A percentile compares a stretch with the other conserved stretches of the same genome.
Evolutionary conservation across 768 basidiomycete genomes (phyloP).

Genomic region (Coprinopsis cinerea): DNA sequence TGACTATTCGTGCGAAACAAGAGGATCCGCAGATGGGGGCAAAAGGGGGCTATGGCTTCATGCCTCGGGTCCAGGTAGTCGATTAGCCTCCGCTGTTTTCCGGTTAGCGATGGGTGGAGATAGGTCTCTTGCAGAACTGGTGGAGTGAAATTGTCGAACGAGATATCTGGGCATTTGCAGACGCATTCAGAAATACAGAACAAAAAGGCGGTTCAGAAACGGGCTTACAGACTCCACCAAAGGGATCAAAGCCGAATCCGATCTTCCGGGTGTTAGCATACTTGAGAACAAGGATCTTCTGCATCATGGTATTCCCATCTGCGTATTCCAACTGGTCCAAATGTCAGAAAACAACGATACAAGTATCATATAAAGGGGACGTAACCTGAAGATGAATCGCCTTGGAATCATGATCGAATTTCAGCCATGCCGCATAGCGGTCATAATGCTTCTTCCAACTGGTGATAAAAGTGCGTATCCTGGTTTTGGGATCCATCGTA

Average conservation of each 20-base stretch:
- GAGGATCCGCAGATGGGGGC: constrained; percentile 61
- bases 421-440: constrained; percentile 44
- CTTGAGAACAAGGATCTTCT: constrained; percentile 45
- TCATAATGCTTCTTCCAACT: constrained; percentile 54
- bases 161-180: constrained; percentile 46
- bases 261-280: constrained; percentile 56
- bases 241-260: constrained; percentile 47
- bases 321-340: constrained; percentile 50
- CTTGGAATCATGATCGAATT: constrained; percentile 66
- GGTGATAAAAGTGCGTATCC: constrained; percentile 54
- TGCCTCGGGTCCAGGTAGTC: constrained; percentile 54
- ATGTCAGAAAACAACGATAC: not conserved
- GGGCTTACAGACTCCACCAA: too few species aligned
- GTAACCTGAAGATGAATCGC: constrained; percentile 55
- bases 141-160: constrained; percentile 62
- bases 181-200: too few species aligned
- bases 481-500: constrained; percentile 25
- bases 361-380: not conserved
- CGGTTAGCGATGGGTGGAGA: constrained; percentile 46
- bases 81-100: constrained; percentile 51
- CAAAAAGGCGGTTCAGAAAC: too few species aligned
- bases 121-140: constrained; percentile 56
- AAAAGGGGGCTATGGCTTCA: constrained; percentile 55
- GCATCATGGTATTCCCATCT: constrained; percentile 39
- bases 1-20: constrained; percentile 52